Conservation (phyloP, 805 yeast species). For the Pichia exigua region DNA sequence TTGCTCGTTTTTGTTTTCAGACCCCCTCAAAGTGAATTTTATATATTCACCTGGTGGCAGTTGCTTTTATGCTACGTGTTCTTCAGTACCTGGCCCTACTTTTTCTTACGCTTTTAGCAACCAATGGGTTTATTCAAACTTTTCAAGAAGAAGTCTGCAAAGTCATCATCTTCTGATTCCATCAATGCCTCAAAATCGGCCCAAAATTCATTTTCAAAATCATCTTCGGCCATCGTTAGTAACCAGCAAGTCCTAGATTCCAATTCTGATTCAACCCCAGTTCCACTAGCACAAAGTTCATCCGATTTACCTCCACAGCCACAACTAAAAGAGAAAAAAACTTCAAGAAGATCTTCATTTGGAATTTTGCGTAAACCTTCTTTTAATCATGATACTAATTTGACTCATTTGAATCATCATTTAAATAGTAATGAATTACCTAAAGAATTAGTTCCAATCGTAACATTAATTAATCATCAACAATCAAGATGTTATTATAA, state of each 20-base stretch:
- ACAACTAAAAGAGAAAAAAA: neutral
- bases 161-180: neutral
- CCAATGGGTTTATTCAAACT: constrained; percentile 1
- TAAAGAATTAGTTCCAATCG: constrained; percentile 62
- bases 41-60: too few relatives aligned
- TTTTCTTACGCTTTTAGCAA: neutral
- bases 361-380: constrained; percentile 4
- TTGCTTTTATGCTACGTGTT: neutral
- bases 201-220: neutral
- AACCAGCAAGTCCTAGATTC: neutral
- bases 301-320: neutral
- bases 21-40: too few relatives aligned
- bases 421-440: constrained; percentile 31
- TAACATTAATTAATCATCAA: constrained; percentile 65
- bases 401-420: neutral
- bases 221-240: neutral
- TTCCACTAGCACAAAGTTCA: neutral
- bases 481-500: constrained; percentile 49
- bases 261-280: neutral
- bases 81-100: too few relatives aligned
- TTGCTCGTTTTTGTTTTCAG: constrained; percentile 39
- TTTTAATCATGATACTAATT: neutral
- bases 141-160: constrained; percentile 2
- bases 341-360: neutral
- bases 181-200: neutral